phyloP scores from a whole-genome alignment of 2,329 filamentous ascomycete species.

The Penicillium palitans region DNA sequence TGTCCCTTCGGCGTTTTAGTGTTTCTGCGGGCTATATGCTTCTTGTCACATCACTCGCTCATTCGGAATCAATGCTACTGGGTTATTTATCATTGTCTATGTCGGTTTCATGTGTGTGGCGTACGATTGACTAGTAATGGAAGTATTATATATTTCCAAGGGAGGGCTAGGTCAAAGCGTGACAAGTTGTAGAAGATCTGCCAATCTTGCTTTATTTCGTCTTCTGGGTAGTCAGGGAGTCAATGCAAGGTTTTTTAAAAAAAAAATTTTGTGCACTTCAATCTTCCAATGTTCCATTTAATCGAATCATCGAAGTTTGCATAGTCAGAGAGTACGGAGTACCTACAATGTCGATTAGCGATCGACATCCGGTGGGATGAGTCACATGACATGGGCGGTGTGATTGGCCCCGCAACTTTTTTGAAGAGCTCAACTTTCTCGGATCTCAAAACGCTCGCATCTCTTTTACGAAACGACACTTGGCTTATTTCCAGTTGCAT shows the following conservation, averaged over 20 bases:
- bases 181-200: slow-evolving; percentile 17
- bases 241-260: slow-evolving; percentile 17
- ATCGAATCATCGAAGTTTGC: neutral
- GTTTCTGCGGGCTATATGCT: slow-evolving; percentile 18
- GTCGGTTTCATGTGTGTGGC: slow-evolving; percentile 7
- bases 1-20: slow-evolving; percentile 24
- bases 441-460: slow-evolving; percentile 4
- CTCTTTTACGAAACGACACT: neutral
- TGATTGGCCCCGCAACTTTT: slow-evolving; percentile 26
- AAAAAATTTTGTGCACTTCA: neutral
- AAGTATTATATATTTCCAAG: slow-evolving; percentile 19
- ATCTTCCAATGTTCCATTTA: neutral
- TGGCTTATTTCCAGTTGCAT: neutral
- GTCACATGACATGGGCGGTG: slow-evolving; percentile 24
- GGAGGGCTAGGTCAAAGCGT: slow-evolving; percentile 1
- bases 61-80: slow-evolving; percentile 25
- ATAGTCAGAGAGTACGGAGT: too few relatives aligned
- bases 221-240: slow-evolving; percentile 19
- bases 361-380: neutral
- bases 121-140: slow-evolving; percentile 1
- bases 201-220: slow-evolving; percentile 17
- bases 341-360: neutral
- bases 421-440: slow-evolving; percentile 26
- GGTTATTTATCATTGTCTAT: slow-evolving; percentile 17
- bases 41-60: slow-evolving; percentile 23